phyloP scores from a whole-genome alignment of 176 grass and related monocot genomes.

The Oryza nivara region DNA sequence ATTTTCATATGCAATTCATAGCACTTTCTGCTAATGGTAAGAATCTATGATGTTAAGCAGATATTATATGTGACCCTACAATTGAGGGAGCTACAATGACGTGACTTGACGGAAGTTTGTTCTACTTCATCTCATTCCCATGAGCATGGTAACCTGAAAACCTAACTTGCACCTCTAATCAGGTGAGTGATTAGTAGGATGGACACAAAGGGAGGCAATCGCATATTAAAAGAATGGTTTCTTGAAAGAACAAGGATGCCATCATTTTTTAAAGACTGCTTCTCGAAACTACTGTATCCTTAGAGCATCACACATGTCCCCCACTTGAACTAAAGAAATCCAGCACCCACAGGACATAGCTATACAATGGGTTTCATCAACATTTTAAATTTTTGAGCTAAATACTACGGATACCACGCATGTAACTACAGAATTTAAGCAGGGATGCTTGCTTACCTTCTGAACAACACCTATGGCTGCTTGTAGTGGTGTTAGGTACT shows the following conservation, averaged over 20 bases:
- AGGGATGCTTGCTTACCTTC: slow-evolving; percentile 54
- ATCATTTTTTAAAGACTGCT: slow-evolving; percentile 37
- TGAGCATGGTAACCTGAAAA: neutral
- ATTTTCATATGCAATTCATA: neutral
- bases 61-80: neutral
- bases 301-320: slow-evolving; percentile 33
- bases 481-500: slow-evolving; percentile 83
- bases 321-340: slow-evolving; percentile 1
- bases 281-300: neutral
- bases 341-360: neutral
- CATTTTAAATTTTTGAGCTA: slow-evolving; percentile 18
- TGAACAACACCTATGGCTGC: slow-evolving; percentile 93
- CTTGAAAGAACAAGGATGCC: neutral
- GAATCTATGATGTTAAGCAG: neutral
- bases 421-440: slow-evolving; percentile 12
- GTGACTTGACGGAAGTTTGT: neutral
- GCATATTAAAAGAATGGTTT: slow-evolving; percentile 7
- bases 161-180: neutral
- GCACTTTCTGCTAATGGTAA: neutral
- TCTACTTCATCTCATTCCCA: neutral
- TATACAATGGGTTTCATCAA: neutral
- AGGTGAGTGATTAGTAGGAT: neutral
- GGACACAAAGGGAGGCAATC: neutral
- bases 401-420: slow-evolving; percentile 2
- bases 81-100: neutral